Base-by-base conservation (phyloP, 1,284 basidiomycete genomes). In the Moesziomyces antarcticus region DNA sequence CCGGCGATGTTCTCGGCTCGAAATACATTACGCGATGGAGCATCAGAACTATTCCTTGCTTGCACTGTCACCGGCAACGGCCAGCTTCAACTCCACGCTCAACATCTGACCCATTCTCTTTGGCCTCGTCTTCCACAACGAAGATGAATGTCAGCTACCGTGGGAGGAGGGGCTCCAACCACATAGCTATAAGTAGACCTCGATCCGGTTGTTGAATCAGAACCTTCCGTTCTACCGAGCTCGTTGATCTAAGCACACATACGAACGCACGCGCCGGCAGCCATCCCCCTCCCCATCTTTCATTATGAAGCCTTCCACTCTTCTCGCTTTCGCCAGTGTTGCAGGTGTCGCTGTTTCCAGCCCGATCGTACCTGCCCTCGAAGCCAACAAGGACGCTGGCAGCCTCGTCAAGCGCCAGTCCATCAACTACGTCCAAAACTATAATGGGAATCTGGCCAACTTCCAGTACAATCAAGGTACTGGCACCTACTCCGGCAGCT, bases 351-450 rank as follows among this genome's bases (percentile, higher is more conserved):
- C 57, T 21, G 46, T 53, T 20, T 53, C 55, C 41, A 53, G 55
- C 50, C 55, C 61, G 18, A 50, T 57, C 37, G 37, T 53, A 20
- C 5, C 57, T 21, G 44, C 8, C 41, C 1, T 14, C 22, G 56
- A 58, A 7, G 21, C 52, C 25, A 35, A 18, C 5, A 3, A 45
- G 37, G 5, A 47, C 13, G 40, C 44, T n/a, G 42, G 14, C 18
- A 6, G 14, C 3, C 58, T 67, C 13, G 45, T n/a, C 44, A 68
- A 62, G 54, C 65, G 59, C 13, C 65, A 61, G 37, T 30, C 58
- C 24, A 68, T 68, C 65, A 57, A 68, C 58, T 68, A 68, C 33
- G 65, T 68, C 6, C 65, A 68, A 30, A 62, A 68, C 58, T 68
- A 62, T 58, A 68, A 68, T 37, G 65, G 65, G 21, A 42, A 62